Conservation (phyloP, 208 protist genomes). For the Crithidia sp. region DNA sequence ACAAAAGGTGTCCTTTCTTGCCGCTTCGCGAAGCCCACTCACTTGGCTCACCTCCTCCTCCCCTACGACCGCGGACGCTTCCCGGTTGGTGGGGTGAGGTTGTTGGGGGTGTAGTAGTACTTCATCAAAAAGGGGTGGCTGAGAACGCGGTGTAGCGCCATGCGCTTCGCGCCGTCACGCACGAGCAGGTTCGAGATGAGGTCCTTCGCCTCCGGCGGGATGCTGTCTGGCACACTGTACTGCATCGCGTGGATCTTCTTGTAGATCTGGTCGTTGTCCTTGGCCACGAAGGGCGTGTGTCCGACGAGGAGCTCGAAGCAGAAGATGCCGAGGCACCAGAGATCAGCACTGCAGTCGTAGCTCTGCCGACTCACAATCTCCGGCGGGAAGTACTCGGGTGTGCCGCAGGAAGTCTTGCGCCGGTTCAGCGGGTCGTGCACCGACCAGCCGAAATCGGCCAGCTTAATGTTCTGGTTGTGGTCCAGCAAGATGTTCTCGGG, state of each 20-base stretch:
- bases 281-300: slow-evolving; percentile 93
- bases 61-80: slow-evolving; percentile 64
- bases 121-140: slow-evolving; percentile 89
- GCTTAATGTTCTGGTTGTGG: slow-evolving; percentile 96
- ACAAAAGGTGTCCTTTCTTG: too few relatives aligned
- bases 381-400: slow-evolving; percentile 99
- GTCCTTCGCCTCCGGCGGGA: slow-evolving; percentile 90
- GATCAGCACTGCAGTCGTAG: slow-evolving; percentile 93
- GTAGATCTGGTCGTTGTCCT: slow-evolving; percentile 88
- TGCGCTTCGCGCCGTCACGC: slow-evolving; percentile 69
- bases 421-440: slow-evolving; percentile 96
- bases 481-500: slow-evolving; percentile 94
- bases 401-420: slow-evolving; percentile 96
- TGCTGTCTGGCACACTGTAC: slow-evolving; percentile 83
- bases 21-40: too few relatives aligned
- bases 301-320: slow-evolving; percentile 97
- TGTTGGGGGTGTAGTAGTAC: slow-evolving; percentile 90
- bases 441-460: slow-evolving; percentile 99
- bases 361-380: slow-evolving; percentile 96
- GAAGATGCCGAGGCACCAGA: slow-evolving; percentile 98
- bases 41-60: not conserved
- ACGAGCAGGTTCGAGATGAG: slow-evolving; percentile 84
- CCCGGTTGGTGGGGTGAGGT: slow-evolving; percentile 73
- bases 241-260: slow-evolving; percentile 92
- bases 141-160: slow-evolving; percentile 84